Evolutionary conservation across 2,329 filamentous ascomycete genomes (phyloP), one percentile per base, ranked within the genome.

Genomic region (Chrysoporthe cubensis): DNA sequence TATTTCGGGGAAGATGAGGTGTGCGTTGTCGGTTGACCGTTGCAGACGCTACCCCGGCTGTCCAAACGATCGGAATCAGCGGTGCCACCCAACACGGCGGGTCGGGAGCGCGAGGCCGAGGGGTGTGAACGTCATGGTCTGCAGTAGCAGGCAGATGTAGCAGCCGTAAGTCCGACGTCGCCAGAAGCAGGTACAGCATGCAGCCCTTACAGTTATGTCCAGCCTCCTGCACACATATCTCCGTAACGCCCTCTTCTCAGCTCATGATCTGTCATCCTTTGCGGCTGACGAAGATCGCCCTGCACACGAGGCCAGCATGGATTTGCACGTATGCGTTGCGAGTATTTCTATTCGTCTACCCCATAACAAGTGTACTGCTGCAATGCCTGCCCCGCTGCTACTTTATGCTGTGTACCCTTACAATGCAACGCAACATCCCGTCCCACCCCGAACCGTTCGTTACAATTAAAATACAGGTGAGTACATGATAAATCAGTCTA

Each of bases 401-500:
- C 18, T 8, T n/a, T 37, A 64, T 57, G 50, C 62, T 43, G 3
- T 9, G 13, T 34, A 40, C 7, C 2, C 16, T 37, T 61, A 44
- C 16, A 14, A 26, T 26, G 44, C 64, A 44, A 57, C 34, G 54
- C 54, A 57, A 57, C n/a, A 16, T 57, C 32, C 6, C 18, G 32
- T 57, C 14, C 32, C 14, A n/a, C 7, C 2, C 13, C 16, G 14
- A 9, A 18, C 26, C 52, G 26, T 26, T 26, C 26, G 26, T 26
- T 26, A 26, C 26, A 26, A 57, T 26, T 57, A 57, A 9, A 57
- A 57, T 37, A 34, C 44, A 52, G 37, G 18, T 16, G 26, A 21
- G 26, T 43, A 26, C 48, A 44, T 64, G 18, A 56, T 32, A 14
- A 13, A 57, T 69, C 54, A 69, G 52, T 69, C 67, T 18, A 70